These are phyloP conservation scores for Ambrosiella cleistominuta DNA, from an alignment of 2,329 filamentous ascomycete genomes.

Conservation along the genomic window DNA sequence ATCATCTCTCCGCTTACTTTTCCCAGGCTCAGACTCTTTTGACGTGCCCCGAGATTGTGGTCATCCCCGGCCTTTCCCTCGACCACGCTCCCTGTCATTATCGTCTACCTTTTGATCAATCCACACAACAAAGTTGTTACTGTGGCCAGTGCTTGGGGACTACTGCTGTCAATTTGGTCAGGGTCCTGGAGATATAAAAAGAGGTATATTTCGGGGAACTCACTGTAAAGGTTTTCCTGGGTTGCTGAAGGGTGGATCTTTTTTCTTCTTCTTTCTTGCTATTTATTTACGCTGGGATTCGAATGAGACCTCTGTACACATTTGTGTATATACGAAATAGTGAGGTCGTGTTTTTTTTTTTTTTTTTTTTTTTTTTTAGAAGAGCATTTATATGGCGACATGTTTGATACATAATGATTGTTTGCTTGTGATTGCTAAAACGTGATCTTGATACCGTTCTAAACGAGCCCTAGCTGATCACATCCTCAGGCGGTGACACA, in stretches of 20 bases:
- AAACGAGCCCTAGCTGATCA: not conserved
- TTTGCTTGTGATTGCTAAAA: no score
- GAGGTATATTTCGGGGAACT: not conserved
- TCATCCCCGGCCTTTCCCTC: slow-evolving; percentile 5
- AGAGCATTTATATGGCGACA: no score
- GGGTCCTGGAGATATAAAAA: no score
- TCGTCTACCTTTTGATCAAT: not conserved
- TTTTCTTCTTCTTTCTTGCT: no score
- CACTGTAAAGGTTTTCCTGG: not conserved
- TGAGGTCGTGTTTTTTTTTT: no score
- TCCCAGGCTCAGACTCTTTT: not conserved
- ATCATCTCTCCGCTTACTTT: not conserved
- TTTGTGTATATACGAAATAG: no score
- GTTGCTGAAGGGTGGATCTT: not conserved
- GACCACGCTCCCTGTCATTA: not conserved
- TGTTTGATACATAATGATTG: no score
- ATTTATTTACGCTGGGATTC: no score
- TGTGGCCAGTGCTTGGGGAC: not conserved
- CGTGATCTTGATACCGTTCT: not conserved
- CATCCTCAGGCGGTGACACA: not conserved
- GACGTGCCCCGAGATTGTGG: slow-evolving; percentile 9
- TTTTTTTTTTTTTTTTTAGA: no score
- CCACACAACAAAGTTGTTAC: not conserved
- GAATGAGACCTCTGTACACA: no score
- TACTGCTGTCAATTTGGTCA: not conserved